These are phyloP conservation scores for Sporothrix schenckii DNA, from an alignment of 2,329 filamentous ascomycete genomes.

Conservation along the genomic window DNA sequence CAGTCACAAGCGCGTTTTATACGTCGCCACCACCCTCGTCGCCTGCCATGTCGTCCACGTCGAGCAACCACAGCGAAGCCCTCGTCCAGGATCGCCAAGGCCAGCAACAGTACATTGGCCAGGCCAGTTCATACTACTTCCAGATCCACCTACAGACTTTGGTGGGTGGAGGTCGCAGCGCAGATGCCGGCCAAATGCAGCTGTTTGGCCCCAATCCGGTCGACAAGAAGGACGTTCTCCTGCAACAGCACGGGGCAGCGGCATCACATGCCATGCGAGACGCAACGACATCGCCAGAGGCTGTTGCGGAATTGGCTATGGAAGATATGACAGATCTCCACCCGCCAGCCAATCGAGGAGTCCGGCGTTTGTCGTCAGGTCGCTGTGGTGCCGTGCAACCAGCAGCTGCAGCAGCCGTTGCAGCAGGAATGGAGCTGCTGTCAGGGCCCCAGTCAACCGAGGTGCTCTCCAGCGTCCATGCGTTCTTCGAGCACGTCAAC, in stretches of 20 bases:
- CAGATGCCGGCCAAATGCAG: conserved; percentile 41
- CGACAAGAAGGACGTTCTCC: conserved; percentile 24
- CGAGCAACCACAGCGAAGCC: conserved; percentile 39
- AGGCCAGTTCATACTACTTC: conserved; percentile 48
- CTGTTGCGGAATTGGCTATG: not conserved
- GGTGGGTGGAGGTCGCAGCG: conserved; percentile 21
- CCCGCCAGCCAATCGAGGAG: not conserved
- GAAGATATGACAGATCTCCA: not conserved
- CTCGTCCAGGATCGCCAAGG: conserved; percentile 49
- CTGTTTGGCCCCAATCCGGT: conserved; percentile 49
- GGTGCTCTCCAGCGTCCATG: not conserved
- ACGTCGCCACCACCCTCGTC: not conserved
- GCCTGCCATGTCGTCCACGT: not conserved
- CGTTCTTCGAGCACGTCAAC: conserved; percentile 49
- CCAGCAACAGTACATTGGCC: conserved; percentile 50
- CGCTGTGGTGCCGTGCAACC: not conserved
- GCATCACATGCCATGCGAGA: not conserved
- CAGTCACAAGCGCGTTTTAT: not conserved
- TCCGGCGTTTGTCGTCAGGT: not conserved
- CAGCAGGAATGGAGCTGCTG: not conserved
- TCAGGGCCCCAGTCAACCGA: conserved; percentile 7
- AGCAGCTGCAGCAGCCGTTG: not conserved
- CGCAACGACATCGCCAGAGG: not conserved
- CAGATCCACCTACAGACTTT: conserved; percentile 47
- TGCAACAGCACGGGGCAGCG: conserved; percentile 4